These are phyloP conservation scores for Infundibulicybe gibba DNA, from an alignment of 768 basidiomycete genomes.

Conservation along the genomic window DNA sequence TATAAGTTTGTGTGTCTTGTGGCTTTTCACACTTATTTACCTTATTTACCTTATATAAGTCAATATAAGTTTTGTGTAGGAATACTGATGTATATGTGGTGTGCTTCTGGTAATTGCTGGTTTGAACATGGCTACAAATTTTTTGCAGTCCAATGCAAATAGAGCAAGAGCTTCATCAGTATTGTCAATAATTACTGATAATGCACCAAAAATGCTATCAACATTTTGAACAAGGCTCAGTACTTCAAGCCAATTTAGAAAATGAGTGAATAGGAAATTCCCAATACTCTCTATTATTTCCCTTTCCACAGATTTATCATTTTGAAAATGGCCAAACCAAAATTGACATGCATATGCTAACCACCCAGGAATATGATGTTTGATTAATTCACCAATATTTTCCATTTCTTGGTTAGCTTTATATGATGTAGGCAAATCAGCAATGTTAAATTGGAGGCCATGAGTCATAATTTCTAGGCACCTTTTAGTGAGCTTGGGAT, in stretches of 20 bases:
- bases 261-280: constrained; percentile 1
- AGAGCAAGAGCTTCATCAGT: background rate
- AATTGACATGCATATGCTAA: no score
- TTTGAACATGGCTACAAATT: no score
- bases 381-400: constrained; percentile 11
- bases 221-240: no score
- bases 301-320: background rate
- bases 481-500: no score
- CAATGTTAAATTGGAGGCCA: constrained; percentile 42
- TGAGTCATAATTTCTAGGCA: no score
- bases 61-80: no score
- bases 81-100: no score
- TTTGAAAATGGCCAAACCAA: constrained; percentile 22
- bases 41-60: no score
- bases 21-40: no score
- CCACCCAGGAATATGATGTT: constrained; percentile 22
- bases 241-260: constrained; percentile 36
- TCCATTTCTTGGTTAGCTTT: constrained; percentile 24
- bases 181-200: background rate
- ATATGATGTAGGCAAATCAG: constrained; percentile 25
- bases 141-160: constrained; percentile 15
- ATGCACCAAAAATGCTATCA: no score
- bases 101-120: constrained; percentile 21
- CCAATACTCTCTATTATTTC: background rate
- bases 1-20: no score